A percentile compares a stretch with the other conserved stretches of the same genome.
phyloP scores from a whole-genome alignment of 805 yeast species.

The Saccharomycopsis sp. region DNA sequence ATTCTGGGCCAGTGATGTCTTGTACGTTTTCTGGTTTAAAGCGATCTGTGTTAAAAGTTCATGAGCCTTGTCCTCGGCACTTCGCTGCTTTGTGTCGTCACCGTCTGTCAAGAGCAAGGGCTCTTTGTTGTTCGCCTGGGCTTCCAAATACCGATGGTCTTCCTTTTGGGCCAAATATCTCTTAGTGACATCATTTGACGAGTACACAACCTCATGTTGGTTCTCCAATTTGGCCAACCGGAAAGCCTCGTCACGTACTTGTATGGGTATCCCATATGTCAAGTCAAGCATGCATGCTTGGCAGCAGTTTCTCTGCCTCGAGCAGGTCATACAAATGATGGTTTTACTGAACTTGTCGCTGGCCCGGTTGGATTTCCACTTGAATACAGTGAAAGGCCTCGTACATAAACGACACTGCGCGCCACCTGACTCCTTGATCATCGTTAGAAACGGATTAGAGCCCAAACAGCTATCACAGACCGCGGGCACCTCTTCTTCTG shows the following conservation, averaged over 20 bases:
- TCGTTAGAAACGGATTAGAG: constrained; percentile 50
- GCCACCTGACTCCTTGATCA: constrained; percentile 65
- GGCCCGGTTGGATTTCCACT: constrained; percentile 54
- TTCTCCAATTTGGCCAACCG: constrained; percentile 54
- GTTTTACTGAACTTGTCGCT: constrained; percentile 51
- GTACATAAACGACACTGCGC: constrained; percentile 84
- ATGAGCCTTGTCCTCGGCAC: constrained; percentile 36
- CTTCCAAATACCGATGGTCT: constrained; percentile 25
- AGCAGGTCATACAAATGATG: constrained; percentile 71
- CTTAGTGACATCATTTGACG: constrained; percentile 47
- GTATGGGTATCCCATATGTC: constrained; percentile 72
- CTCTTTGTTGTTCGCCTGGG: constrained; percentile 2
- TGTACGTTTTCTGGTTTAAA: constrained; percentile 25
- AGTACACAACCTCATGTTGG: constrained; percentile 32
- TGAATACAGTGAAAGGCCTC: constrained; percentile 72
- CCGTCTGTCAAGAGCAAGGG: constrained; percentile 5
- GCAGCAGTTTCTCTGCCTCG: constrained; percentile 75
- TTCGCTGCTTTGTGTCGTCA: constrained; percentile 12
- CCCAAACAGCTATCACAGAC: constrained; percentile 77
- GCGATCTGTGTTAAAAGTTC: constrained; percentile 48
- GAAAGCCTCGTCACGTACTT: constrained; percentile 73
- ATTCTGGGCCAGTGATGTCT: not conserved
- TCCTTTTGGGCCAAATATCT: constrained; percentile 50
- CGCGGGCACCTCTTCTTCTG: constrained; percentile 42
- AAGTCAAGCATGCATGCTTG: constrained; percentile 84